Conservation (phyloP, 495 filamentous ascomycete genomes). For the Podospora pseudopauciseta region DNA sequence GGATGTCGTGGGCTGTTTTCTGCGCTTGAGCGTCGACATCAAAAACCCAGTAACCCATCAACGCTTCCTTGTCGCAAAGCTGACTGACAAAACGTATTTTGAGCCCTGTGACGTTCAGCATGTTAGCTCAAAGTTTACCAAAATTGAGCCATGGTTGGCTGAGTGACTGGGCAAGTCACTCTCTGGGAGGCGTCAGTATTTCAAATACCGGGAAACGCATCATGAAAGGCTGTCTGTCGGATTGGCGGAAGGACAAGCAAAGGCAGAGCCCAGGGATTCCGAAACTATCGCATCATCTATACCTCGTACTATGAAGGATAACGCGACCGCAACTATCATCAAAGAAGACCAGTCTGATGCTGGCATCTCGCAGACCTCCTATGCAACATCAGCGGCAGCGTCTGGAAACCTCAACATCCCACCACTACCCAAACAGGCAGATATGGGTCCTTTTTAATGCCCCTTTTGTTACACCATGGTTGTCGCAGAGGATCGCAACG, state of each 20-base stretch:
- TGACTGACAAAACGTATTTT: constrained; percentile 17
- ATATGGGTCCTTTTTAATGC: constrained; percentile 32
- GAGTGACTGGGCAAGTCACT: constrained; percentile 42
- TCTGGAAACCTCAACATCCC: constrained; percentile 14
- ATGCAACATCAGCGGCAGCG: constrained; percentile 15
- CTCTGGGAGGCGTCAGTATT: constrained; percentile 39
- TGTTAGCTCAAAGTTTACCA: constrained; percentile 7
- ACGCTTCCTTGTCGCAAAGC: constrained; percentile 17
- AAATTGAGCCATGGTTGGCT: constrained; percentile 14
- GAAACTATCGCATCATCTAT: constrained; percentile 24
- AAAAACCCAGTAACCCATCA: constrained; percentile 28
- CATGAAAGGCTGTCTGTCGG: constrained; percentile 34
- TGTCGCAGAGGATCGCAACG: constrained; percentile 22
- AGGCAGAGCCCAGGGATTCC: neutral
- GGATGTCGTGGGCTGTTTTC: constrained; percentile 24
- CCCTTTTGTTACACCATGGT: constrained; percentile 37
- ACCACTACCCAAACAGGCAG: constrained; percentile 19
- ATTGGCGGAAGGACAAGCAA: constrained; percentile 8
- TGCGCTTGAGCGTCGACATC: constrained; percentile 22
- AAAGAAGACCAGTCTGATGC: constrained; percentile 24
- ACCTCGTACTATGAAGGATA: constrained; percentile 8
- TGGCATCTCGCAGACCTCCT: constrained; percentile 22
- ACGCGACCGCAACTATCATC: constrained; percentile 1
- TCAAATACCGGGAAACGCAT: constrained; percentile 43
- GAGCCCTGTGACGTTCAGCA: constrained; percentile 16